Conservation (phyloP, 1,284 basidiomycete genomes). For the Rhodotorula sp. region DNA sequence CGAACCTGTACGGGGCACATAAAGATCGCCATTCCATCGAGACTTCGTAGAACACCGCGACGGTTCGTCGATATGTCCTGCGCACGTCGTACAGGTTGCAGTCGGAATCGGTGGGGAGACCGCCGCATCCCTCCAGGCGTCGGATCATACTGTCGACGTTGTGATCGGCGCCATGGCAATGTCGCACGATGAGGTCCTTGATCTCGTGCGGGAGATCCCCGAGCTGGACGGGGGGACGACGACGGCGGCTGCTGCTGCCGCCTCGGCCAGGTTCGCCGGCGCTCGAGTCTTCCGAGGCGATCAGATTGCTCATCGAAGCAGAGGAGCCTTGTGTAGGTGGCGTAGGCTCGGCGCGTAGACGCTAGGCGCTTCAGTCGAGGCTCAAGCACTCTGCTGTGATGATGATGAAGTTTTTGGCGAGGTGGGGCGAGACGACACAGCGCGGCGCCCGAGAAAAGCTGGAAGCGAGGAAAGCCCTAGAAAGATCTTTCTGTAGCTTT, state of each 20-base stretch:
- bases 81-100: background rate
- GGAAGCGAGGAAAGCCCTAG: no score
- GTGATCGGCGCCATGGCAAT: background rate
- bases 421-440: no score
- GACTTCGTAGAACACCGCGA: background rate
- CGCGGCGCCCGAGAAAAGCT: no score
- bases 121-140: background rate
- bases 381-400: no score
- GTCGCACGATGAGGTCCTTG: background rate
- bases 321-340: no score
- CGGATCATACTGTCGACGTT: background rate
- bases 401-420: no score
- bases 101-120: background rate
- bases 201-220: background rate
- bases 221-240: background rate
- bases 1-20: background rate
- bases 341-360: no score
- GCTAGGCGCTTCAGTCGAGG: no score
- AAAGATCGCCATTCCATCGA: background rate
- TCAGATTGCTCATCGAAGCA: no score
- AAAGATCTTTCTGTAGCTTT: no score
- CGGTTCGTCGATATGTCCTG: background rate
- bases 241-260: background rate
- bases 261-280: background rate
- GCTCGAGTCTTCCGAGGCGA: background rate